These are phyloP conservation scores for Corynespora cassiicola DNA, from an alignment of 2,329 filamentous ascomycete species.

Conservation along the genomic window DNA sequence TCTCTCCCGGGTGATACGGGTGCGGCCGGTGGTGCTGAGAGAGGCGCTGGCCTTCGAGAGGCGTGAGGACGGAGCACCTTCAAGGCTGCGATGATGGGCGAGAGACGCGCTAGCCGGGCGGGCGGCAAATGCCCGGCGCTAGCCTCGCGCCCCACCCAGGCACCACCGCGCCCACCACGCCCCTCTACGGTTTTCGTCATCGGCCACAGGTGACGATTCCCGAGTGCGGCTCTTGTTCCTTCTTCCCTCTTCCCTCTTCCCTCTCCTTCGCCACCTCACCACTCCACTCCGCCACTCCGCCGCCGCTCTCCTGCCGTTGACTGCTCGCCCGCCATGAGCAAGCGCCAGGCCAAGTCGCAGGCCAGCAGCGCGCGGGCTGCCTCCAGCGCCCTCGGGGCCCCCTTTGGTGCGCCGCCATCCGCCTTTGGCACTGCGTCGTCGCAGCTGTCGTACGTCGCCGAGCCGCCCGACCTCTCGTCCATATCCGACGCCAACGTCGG, in stretches of 20 bases:
- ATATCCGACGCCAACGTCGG: constrained; percentile 83
- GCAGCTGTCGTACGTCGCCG: constrained; percentile 84
- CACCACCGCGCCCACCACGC: constrained; percentile 4
- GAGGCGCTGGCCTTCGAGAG: not conserved
- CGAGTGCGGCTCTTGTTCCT: constrained; percentile 9
- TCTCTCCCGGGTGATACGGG: no score
- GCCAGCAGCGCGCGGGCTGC: constrained; percentile 69
- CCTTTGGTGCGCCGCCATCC: constrained; percentile 48
- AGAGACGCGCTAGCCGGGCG: no score
- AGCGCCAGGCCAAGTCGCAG: constrained; percentile 66
- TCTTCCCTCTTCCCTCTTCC: constrained; percentile 1
- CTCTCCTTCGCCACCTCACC: constrained; percentile 3
- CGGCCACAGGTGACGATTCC: constrained; percentile 1
- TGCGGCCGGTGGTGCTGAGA: not conserved
- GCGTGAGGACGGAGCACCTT: no score
- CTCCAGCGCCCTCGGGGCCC: constrained; percentile 48
- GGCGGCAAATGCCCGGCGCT: constrained; percentile 3
- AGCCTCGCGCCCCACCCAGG: not conserved
- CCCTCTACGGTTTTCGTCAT: constrained; percentile 13
- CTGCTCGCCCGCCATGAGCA: constrained; percentile 58
- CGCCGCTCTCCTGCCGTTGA: constrained; percentile 1
- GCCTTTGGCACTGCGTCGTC: constrained; percentile 59
- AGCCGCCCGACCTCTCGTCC: constrained; percentile 79
- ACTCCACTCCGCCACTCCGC: constrained; percentile 2
- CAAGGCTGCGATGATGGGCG: not conserved